These are phyloP conservation scores for Beauveria brongniartii DNA, from an alignment of 2,329 filamentous ascomycete species.

Conservation along the genomic window DNA sequence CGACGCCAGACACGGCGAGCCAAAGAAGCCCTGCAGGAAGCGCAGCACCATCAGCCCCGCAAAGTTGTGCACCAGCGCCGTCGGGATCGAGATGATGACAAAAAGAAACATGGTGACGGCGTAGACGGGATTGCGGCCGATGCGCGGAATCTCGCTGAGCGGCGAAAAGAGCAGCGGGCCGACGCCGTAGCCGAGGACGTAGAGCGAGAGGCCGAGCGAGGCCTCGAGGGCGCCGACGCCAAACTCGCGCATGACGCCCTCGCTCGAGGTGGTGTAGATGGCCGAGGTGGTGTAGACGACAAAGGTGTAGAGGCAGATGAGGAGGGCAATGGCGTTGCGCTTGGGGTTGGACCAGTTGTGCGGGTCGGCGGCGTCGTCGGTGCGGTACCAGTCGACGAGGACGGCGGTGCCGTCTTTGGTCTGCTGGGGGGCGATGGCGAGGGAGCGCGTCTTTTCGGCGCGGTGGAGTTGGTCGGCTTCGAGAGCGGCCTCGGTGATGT, in stretches of 20 bases:
- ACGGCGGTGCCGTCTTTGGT: slow-evolving; percentile 41
- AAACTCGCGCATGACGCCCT: slow-evolving; percentile 44
- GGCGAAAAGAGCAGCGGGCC: slow-evolving; percentile 60
- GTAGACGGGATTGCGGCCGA: slow-evolving; percentile 63
- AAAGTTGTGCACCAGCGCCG: slow-evolving; percentile 55
- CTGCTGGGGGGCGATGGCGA: slow-evolving; percentile 39
- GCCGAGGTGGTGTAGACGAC: slow-evolving; percentile 45
- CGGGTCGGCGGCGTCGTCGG: slow-evolving; percentile 47
- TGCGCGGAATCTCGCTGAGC: slow-evolving; percentile 55
- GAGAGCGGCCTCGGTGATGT: slow-evolving; percentile 26
- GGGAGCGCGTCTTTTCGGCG: slow-evolving; percentile 36
- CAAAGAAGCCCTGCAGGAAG: slow-evolving; percentile 60
- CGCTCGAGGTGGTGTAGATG: slow-evolving; percentile 38
- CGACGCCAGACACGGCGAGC: slow-evolving; percentile 56
- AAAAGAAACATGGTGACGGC: slow-evolving; percentile 61
- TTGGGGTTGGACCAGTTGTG: slow-evolving; percentile 44
- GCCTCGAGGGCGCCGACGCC: slow-evolving; percentile 43
- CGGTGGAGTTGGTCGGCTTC: slow-evolving; percentile 28
- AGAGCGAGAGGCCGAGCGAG: slow-evolving; percentile 51
- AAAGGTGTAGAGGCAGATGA: slow-evolving; percentile 51
- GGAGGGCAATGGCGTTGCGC: slow-evolving; percentile 30
- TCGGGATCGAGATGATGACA: slow-evolving; percentile 57
- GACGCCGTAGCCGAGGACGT: slow-evolving; percentile 55
- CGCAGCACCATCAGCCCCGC: slow-evolving; percentile 55
- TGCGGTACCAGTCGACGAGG: slow-evolving; percentile 47